Percentiles rank a stretch among this genome's conserved stretches.
These are phyloP conservation scores for Pichia nanzhaoensis DNA, from an alignment of 805 yeast species.

Conservation along the genomic window DNA sequence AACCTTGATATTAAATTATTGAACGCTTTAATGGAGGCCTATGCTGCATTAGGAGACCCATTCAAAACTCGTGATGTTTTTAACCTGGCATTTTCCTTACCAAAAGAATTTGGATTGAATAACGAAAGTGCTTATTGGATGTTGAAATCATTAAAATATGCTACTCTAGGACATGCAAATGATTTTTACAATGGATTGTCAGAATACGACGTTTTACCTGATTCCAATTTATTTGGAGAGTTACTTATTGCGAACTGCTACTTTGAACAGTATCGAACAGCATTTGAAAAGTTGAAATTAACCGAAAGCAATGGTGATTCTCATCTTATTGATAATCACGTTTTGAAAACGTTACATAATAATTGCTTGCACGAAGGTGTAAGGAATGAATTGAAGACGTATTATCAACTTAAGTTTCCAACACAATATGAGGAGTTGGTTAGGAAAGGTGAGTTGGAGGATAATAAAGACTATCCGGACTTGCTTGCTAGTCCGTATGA, in stretches of 20 bases:
- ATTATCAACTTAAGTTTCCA: conserved; percentile 33
- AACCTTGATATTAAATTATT: conserved; percentile 51
- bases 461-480: conserved; percentile 29
- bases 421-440: conserved; percentile 34
- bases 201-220: conserved; percentile 45
- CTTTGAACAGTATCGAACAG: conserved; percentile 52
- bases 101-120: conserved; percentile 46
- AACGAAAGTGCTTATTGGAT: conserved; percentile 60
- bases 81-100: conserved; percentile 48
- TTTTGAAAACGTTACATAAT: conserved; percentile 42
- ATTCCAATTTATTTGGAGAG: conserved; percentile 47
- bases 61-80: conserved; percentile 54
- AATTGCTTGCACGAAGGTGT: conserved; percentile 36
- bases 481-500: conserved; percentile 22
- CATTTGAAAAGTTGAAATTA: conserved; percentile 42
- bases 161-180: conserved; percentile 47
- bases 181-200: conserved; percentile 57
- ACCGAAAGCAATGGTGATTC: conserved; percentile 43
- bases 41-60: conserved; percentile 49
- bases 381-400: conserved; percentile 31
- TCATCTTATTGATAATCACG: conserved; percentile 34
- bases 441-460: conserved; percentile 26
- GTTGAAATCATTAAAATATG: conserved; percentile 55
- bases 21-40: conserved; percentile 60
- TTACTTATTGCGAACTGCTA: conserved; percentile 65